Conservation (phyloP, 495 filamentous ascomycete genomes). For the Amphirosellinia nigrospora region DNA sequence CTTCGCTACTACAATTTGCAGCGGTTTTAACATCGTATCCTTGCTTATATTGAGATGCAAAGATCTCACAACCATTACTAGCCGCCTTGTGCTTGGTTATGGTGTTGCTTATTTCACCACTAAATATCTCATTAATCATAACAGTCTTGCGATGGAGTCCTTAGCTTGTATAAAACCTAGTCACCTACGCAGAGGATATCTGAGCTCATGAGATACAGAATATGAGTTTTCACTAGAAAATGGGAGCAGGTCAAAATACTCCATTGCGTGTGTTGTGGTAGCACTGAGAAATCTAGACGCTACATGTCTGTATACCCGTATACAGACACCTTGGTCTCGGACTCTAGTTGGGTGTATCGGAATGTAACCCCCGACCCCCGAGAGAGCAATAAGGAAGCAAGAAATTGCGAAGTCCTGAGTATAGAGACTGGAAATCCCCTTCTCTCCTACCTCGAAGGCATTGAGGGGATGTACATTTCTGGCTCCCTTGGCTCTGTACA, state of each 20-base stretch:
- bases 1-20: no score
- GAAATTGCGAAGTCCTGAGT: no score
- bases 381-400: no score
- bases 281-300: neutral
- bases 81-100: neutral
- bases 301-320: no score
- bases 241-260: neutral
- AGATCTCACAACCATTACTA: neutral
- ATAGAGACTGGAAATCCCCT: no score
- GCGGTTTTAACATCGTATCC: no score
- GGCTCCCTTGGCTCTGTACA: no score
- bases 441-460: no score
- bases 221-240: neutral
- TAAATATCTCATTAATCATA: neutral
- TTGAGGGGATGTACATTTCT: no score
- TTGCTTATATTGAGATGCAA: neutral
- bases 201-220: neutral
- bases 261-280: neutral
- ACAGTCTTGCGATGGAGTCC: neutral
- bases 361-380: no score
- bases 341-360: no score
- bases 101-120: neutral
- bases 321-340: no score
- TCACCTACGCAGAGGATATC: neutral
- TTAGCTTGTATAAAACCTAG: neutral